Evolutionary conservation across 2,329 filamentous ascomycete genomes (phyloP).

Genomic region (Diplodia seriata): DNA sequence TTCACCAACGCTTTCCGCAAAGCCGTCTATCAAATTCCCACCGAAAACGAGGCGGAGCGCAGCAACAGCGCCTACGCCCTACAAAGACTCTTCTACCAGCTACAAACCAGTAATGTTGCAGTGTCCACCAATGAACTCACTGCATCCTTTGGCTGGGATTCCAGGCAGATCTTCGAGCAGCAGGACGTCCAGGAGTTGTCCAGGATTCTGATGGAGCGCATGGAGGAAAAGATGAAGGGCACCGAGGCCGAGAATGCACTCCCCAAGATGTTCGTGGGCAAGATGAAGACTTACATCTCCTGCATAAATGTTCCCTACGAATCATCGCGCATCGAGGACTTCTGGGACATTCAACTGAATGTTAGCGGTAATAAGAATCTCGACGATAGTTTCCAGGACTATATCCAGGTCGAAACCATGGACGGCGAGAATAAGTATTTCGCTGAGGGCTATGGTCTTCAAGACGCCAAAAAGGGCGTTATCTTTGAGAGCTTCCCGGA

Average conservation of each 20-base stretch:
- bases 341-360: constrained; percentile 98
- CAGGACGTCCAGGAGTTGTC: constrained; percentile 98
- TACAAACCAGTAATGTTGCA: constrained; percentile 83
- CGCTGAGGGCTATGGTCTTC: constrained; percentile 87
- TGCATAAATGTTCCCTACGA: constrained; percentile 99
- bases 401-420: constrained; percentile 94
- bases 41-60: constrained; percentile 79
- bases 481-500: constrained; percentile 96
- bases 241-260: constrained; percentile 89
- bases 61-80: constrained; percentile 92
- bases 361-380: constrained; percentile 92
- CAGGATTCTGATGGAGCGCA: constrained; percentile 93
- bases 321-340: constrained; percentile 93
- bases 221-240: constrained; percentile 98
- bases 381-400: constrained; percentile 93
- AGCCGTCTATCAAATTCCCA: constrained; percentile 97
- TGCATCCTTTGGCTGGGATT: constrained; percentile 97
- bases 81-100: constrained; percentile 90
- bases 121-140: constrained; percentile 94
- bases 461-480: constrained; percentile 96
- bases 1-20: constrained; percentile 86
- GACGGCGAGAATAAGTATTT: constrained; percentile 99
- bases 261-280: constrained; percentile 91
- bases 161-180: constrained; percentile 96
- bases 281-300: constrained; percentile 98